Base-by-base conservation (phyloP, 345 rosid genomes). In the Carallia pectinifolia region DNA sequence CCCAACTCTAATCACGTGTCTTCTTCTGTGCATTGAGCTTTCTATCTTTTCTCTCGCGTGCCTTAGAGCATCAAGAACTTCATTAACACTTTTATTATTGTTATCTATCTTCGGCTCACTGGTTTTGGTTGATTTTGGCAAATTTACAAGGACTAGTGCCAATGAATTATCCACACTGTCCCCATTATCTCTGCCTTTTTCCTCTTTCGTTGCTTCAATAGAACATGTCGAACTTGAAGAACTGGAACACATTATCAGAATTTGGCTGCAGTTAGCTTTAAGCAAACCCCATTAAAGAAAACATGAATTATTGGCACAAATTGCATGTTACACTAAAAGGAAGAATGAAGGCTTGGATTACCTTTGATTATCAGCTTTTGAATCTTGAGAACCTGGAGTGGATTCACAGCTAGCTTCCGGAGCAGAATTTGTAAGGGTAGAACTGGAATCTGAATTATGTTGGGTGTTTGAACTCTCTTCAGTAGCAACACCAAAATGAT, bases 61-160 rank as follows among this genome's bases (percentile, higher is more conserved):
- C 70, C 76, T 82, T 62, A 88, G 62, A 1, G 80, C 71, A 50
- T 85, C 92, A 52, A 84, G 88, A 71, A 77, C 89, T 69, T 88
- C 87, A 19, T 61, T 36, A 39, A 71, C 80, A 66, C 79, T 85
- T 65, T 67, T 64, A 61, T 61, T 77, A 3, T 47, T 65, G 3
- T 44, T 2, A 39, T 44, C 50, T 44, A 74, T 67, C 62, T 67
- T 71, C 67, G 62, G 18, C 71, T 79, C 84, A 19, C 62, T 67
- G 33, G 60, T 53, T 29, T 78, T 61, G 53, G 66, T 61, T 29
- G 64, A 31, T 61, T 58, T 67, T 17, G 82, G 73, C 48, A 62
- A 39, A 12, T 27, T 64, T 29, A 79, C 71, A 1, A 82, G 80
- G 19, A 81, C 82, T 52, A 85, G 31, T 62, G 91, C 91, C 78